phyloP scores from a whole-genome alignment of 257 asterid genomes.

The Ilex aquifolium region DNA sequence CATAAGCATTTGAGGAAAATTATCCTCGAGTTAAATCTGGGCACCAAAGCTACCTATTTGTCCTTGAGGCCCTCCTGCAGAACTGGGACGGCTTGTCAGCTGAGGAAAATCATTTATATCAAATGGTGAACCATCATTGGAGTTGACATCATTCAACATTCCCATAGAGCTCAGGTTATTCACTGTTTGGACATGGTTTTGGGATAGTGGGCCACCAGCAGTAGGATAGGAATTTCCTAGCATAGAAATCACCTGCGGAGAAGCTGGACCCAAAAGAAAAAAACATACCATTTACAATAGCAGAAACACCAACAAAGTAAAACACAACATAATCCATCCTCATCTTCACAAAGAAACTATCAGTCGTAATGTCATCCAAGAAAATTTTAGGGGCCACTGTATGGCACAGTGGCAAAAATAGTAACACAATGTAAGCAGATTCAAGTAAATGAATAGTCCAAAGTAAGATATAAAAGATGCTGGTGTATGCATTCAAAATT shows the following conservation, averaged over 20 bases:
- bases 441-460: not conserved
- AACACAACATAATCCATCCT: not conserved
- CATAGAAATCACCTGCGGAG: conserved; percentile 86
- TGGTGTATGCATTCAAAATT: no score
- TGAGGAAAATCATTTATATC: conserved; percentile 91
- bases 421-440: not conserved
- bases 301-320: conserved; percentile 1
- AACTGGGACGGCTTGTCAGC: conserved; percentile 66
- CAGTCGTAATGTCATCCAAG: not conserved
- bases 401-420: not conserved
- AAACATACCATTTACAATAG: conserved; percentile 13
- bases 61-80: conserved; percentile 84
- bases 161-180: conserved; percentile 55
- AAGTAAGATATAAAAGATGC: no score
- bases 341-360: not conserved
- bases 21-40: no score
- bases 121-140: conserved; percentile 57
- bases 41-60: conserved; percentile 45
- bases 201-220: conserved; percentile 73
- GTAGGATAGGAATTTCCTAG: conserved; percentile 64
- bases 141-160: conserved; percentile 60
- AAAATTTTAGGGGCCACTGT: not conserved
- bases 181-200: conserved; percentile 75
- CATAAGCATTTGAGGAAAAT: no score
- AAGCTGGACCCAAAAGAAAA: conserved; percentile 36